Evolutionary conservation across 2,329 filamentous ascomycete genomes (phyloP), one percentile per base, ranked within the genome.

Genomic region (Pseudocercospora vitis): DNA sequence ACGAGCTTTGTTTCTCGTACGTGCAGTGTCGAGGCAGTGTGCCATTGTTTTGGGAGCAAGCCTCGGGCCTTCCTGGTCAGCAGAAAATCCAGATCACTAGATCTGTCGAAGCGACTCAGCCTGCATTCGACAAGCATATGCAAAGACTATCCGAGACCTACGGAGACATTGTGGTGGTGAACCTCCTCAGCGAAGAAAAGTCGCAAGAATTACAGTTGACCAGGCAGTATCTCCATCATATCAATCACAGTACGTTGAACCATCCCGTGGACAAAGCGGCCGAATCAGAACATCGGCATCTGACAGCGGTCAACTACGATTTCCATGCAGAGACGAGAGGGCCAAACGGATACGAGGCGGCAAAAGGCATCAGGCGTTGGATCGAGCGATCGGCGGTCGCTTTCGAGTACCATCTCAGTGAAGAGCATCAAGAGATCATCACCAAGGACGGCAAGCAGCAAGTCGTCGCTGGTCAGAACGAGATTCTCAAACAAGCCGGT

Each of bases 41-140:
- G 6, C 94, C 94, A 0, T 80, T 97, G 2, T 99, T 99, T 70
- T 99, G 94, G 94, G 94, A 99, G 70, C 94, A 97, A 71, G 82
- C 87, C 23, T 84, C 91, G 8, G 91, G 91, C 16, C 80, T 97
- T 26, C 92, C 94, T 0, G 89, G 89, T 2, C 90, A 96, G 65
- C 94, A 97, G 69, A 97, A 97, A 69, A 96, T 99, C 39, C 86
- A 87, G 32, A 82, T 97, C 39, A 96, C 91, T 5, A 81, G 94
- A 55, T 96, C 91, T 9, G 81, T 84, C 0, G 91, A 96, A 67
- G 94, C 94, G 7, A 91, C 91, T 0, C 91, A 96, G 65, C 92
- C 91, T 28, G 90, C 94, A 1, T 97, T 99, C 68, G 86, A 97
- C 72, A 95, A 89, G 70, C 94, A 99, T 70, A 95, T 99, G 68